Base-by-base conservation (phyloP, 2,329 filamentous ascomycete genomes). In the Exophiala phaeomuriformis region DNA sequence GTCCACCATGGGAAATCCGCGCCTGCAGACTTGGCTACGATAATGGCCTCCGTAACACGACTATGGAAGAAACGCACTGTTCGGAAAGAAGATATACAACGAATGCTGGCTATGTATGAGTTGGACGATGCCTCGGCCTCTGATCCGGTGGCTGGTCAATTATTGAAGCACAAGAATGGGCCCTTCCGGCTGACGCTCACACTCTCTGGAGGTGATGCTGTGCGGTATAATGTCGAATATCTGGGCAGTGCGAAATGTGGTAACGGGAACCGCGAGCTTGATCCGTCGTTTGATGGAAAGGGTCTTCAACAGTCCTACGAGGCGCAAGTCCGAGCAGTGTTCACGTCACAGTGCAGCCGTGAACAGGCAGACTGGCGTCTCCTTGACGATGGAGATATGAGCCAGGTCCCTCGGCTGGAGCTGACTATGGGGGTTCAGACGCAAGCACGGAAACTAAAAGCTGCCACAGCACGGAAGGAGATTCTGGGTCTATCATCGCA, bases 1-100 rank as follows among this genome's bases (percentile, higher is more conserved):
- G 83, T 83, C 1, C 85, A 90, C 68, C 81, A 85, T 66, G 83
- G 84, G 55, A 71, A 73, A 31, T 72, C 76, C 44, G 75, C 79
- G 0, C 83, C 86, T 0, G 79, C 83, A 28, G 84, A 88, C 63
- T 67, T 89, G 42, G 73, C 76, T 35, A 71, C 75, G 31, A 74
- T 90, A 35, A 75, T 79, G 33, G 81, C 81, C 6, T 77, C 82
- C 52, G 74, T 88, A 39, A 80, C 84, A 8, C 78, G 81, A 59
- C 73, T 83, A 36, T 90, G 86, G 86, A 84, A 85, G 55, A 88
- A 86, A 70, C 77, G 85, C 32, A 76, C 76, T 52, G 84, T 89
- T 10, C 78, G 75, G 0, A 70, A 79, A 0, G 79, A 82, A 39
- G 86, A 90, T 63, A 72, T 90, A 45, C 81, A 81, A 57, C 76